A percentile compares a stretch with the other conserved stretches of the same genome.
phyloP scores from a whole-genome alignment of 2,329 filamentous ascomycete genomes.

The Aureobasidium leucospermi region DNA sequence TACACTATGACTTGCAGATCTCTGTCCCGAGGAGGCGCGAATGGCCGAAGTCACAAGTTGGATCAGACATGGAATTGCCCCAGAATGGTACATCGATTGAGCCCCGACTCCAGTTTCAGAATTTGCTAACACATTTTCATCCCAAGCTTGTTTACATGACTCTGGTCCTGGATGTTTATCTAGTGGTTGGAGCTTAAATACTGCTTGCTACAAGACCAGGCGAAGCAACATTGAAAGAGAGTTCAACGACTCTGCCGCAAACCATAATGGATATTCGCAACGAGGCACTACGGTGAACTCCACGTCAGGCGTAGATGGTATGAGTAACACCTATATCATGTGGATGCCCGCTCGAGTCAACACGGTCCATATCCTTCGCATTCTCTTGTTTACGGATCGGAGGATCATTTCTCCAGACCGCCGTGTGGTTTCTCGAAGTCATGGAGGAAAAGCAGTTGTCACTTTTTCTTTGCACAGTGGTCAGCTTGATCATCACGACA shows the following conservation, averaged over 20 bases:
- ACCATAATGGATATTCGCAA: neutral
- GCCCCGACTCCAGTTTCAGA: no score
- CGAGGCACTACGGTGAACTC: no score
- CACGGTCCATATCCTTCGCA: neutral
- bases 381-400: neutral
- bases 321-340: neutral
- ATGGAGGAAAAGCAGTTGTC: conserved; percentile 10
- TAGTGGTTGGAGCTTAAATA: no score
- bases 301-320: neutral
- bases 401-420: neutral
- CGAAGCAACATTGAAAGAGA: neutral
- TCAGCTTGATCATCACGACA: conserved; percentile 9
- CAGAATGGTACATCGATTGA: no score
- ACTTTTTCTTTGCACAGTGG: neutral
- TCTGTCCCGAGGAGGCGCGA: no score
- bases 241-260: neutral
- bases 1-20: no score
- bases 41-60: no score
- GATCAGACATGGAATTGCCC: no score
- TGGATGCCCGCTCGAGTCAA: neutral
- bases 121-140: no score
- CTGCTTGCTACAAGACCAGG: no score
- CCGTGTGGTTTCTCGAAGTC: neutral
- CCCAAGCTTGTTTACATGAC: no score
- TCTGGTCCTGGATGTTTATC: no score